Percentiles rank a stretch among this genome's conserved stretches.
Evolutionary conservation across 192 early-diverging fungal species (phyloP).

Genomic region (Tieghemiomyces parasiticus): DNA sequence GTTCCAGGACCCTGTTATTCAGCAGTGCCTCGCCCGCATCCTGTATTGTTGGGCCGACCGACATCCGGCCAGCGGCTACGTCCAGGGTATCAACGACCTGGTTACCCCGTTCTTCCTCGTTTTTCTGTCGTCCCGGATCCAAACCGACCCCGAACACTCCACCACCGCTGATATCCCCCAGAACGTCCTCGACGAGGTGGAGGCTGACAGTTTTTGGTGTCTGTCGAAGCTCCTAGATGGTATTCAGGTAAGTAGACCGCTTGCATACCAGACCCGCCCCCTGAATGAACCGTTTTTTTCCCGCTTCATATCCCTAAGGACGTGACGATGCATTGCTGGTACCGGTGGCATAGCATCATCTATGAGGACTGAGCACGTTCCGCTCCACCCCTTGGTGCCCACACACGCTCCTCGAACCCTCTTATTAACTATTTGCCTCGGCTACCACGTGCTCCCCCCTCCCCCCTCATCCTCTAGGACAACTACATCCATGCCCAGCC

Average conservation of each 20-base stretch:
- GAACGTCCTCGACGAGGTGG: conserved; percentile 49
- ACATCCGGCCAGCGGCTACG: conserved; percentile 97
- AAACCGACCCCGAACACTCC: background rate
- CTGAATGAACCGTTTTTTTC: no score
- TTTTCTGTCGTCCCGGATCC: conserved; percentile 41
- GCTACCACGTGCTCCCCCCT: background rate
- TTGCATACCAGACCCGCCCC: no score
- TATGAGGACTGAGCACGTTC: no score
- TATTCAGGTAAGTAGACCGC: conserved; percentile 52
- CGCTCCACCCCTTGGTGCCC: no score
- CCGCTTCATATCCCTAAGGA: no score
- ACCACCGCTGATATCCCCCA: conserved; percentile 25
- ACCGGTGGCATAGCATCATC: background rate
- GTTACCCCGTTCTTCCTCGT: conserved; percentile 94
- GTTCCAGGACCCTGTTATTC: conserved; percentile 68
- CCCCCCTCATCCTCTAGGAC: conserved; percentile 32
- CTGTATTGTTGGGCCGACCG: conserved; percentile 95
- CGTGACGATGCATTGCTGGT: background rate
- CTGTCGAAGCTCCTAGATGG: conserved; percentile 89
- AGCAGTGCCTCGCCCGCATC: conserved; percentile 78
- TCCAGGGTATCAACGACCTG: conserved; percentile 98
- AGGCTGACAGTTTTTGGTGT: conserved; percentile 97
- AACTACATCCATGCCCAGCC: conserved; percentile 97
- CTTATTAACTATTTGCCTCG: no score
- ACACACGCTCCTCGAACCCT: no score